phyloP scores from a whole-genome alignment of 257 asterid genomes.

The Anisodus acutangulus region DNA sequence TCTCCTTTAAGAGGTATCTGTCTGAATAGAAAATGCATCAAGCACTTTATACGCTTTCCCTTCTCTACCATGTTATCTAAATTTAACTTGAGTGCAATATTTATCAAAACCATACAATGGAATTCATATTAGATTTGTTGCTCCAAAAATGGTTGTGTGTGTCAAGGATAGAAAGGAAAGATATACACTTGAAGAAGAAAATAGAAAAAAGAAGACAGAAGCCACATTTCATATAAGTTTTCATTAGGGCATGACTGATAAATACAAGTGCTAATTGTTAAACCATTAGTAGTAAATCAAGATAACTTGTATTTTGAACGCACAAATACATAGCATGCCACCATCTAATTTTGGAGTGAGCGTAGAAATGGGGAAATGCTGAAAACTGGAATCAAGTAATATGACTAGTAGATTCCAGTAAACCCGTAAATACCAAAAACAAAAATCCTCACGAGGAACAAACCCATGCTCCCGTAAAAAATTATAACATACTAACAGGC shows the following conservation, averaged over 20 bases:
- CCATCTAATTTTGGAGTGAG: neutral
- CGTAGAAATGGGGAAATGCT: neutral
- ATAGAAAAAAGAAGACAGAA: slow-evolving; percentile 19
- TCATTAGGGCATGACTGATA: neutral
- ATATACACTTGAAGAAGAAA: neutral
- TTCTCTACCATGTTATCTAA: neutral
- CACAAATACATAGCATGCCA: slow-evolving; percentile 13
- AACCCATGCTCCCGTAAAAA: neutral
- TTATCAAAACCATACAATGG: slow-evolving; percentile 3
- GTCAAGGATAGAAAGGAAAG: slow-evolving; percentile 16
- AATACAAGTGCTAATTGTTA: slow-evolving; percentile 4
- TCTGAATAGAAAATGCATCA: slow-evolving; percentile 18
- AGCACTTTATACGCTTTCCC: neutral
- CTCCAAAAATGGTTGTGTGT: neutral
- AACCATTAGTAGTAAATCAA: neutral
- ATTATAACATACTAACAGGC: neutral
- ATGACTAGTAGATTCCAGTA: neutral
- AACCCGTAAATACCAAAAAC: neutral
- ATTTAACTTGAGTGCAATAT: neutral
- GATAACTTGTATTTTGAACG: neutral
- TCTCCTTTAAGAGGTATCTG: neutral
- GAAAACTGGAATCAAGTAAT: slow-evolving; percentile 12
- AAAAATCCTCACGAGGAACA: slow-evolving; percentile 4
- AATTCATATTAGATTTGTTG: neutral
- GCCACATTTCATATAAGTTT: neutral